Conservation (phyloP, 2,329 filamentous ascomycete genomes). For the Colletotrichum spaethianum region DNA sequence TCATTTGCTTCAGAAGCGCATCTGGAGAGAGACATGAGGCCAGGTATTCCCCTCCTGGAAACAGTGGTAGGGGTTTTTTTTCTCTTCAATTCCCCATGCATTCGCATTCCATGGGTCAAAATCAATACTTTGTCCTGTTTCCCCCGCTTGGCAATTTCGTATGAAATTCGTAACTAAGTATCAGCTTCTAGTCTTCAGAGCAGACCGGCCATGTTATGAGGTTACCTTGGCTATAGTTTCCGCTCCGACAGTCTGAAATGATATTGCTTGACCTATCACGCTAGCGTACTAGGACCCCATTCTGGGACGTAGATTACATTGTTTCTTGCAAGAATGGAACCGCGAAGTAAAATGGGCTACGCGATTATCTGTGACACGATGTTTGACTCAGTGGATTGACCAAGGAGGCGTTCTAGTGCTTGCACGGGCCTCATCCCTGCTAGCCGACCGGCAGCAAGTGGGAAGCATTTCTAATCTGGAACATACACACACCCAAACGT, state of each 20-base stretch:
- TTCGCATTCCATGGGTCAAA: not conserved
- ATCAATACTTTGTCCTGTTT: not conserved
- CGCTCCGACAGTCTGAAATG: not conserved
- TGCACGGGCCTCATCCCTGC: not conserved
- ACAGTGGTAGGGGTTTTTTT: constrained; percentile 54
- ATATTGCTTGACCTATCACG: too few relatives aligned
- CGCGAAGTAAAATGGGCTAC: not conserved
- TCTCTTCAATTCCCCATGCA: not conserved
- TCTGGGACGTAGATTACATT: not conserved
- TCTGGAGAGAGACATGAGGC: constrained; percentile 57
- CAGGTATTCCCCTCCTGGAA: constrained; percentile 58
- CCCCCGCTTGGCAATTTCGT: not conserved
- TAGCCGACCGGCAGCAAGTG: not conserved
- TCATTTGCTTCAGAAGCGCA: constrained; percentile 56
- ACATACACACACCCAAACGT: not conserved
- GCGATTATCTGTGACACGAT: not conserved
- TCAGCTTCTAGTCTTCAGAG: not conserved
- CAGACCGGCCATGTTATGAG: constrained; percentile 28
- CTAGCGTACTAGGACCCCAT: not conserved
- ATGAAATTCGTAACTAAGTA: not conserved
- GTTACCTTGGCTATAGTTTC: constrained; percentile 14
- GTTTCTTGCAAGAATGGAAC: not conserved
- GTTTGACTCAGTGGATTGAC: not conserved
- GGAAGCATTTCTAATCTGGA: not conserved
- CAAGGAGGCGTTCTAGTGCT: not conserved